Evolutionary conservation across 2,329 filamentous ascomycete species (phyloP), one percentile per base, ranked within the genome.

Genomic region (Ophiocordyceps camponoti-rufipedis): DNA sequence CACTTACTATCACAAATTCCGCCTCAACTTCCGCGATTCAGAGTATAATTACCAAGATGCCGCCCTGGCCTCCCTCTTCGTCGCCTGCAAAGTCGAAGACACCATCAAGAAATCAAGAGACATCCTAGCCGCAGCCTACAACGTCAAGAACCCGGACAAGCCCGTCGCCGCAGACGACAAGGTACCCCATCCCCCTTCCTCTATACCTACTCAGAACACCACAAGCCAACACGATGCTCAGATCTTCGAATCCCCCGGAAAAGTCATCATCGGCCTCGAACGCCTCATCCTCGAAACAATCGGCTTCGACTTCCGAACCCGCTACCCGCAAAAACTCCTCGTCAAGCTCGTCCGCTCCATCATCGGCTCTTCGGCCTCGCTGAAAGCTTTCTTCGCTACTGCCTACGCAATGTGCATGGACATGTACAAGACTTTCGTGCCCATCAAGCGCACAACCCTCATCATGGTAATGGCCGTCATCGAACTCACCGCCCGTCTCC

Each of bases 21-120:
- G 89, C 31, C 72, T 96, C 45, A 76, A 82, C 42, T 87, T 94
- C 56, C 74, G 80, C n/a, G 85, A 88, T 53, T 78, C 70, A 51
- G 87, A 94, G 56, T 94, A 94, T 62, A 84, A 83, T 59, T 87
- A 80, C 51, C 64, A 85, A 61, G 89, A 96, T 58, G 88, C 86
- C 2, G 86, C 89, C 0, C 76, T 91, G 7, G 86, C 91, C 1
- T 82, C 86, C 23, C 68, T 98, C 9, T 89, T 96, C 56, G 84
- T 88, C 3, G 88, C 88, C 2, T 96, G 89, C 70, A 98, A 98
- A 66, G 87, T 93, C 42, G 91, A 98, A 62, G 91, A 98, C 61
- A 98, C 91, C 0, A 75, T 95, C 52, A 98, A 98, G 66, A 96
- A 96, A 67, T 94, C 86, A 4, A 79, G 77, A 47, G 91, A 98